These are phyloP conservation scores for Solanum clarkiae DNA, from an alignment of 257 asterid genomes.

Conservation along the genomic window DNA sequence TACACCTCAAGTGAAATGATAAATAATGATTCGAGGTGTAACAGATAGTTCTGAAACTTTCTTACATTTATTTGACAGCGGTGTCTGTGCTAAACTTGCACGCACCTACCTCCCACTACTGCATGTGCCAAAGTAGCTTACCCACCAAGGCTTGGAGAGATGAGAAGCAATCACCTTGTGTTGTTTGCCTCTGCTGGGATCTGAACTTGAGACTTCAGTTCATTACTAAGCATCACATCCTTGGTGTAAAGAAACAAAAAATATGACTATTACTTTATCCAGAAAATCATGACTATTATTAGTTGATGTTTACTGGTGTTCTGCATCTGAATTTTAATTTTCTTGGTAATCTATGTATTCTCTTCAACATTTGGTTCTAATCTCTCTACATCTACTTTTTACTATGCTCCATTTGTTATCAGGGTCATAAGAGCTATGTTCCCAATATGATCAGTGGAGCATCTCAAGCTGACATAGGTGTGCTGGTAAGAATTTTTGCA, in stretches of 20 bases:
- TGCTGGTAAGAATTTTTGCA: slow-evolving; percentile 41
- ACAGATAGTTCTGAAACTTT: background rate
- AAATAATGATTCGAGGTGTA: background rate
- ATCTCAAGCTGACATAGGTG: slow-evolving; percentile 97
- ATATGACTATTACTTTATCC: background rate
- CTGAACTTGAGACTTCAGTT: background rate
- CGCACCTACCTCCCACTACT: background rate
- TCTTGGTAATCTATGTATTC: background rate
- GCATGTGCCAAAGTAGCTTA: background rate
- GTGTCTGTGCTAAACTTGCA: background rate
- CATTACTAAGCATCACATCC: background rate
- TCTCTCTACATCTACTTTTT: background rate
- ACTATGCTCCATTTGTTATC: background rate
- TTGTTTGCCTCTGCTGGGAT: background rate
- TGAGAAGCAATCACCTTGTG: background rate
- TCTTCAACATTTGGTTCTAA: background rate
- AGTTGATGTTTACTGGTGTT: background rate
- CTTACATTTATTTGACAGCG: background rate
- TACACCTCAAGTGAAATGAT: background rate
- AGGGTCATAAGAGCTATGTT: slow-evolving; percentile 99
- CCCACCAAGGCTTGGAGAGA: background rate
- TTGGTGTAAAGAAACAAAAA: background rate
- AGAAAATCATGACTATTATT: background rate
- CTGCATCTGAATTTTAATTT: background rate
- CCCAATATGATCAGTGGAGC: slow-evolving; percentile 99